These are phyloP conservation scores for Mucor lusitanicus DNA, from an alignment of 371 early-diverging fungal genomes.

Conservation along the genomic window DNA sequence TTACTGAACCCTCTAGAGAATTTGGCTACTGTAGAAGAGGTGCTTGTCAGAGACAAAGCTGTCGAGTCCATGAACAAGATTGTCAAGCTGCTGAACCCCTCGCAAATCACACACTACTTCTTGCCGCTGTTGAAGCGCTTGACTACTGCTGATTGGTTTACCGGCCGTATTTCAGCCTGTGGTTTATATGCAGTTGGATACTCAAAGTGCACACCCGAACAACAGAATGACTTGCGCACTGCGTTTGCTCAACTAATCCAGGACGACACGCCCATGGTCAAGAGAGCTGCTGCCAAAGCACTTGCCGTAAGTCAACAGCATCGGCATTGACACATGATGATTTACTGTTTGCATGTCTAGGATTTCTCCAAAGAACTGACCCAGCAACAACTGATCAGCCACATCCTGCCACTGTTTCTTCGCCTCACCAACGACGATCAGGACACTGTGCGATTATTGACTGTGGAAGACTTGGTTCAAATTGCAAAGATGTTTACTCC, in stretches of 20 bases:
- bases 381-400: constrained; percentile 73
- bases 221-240: constrained; percentile 83
- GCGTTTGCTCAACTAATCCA: constrained; percentile 80
- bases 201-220: constrained; percentile 65
- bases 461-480: constrained; percentile 90
- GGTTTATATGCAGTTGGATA: constrained; percentile 90
- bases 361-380: constrained; percentile 44
- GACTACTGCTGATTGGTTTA: constrained; percentile 97
- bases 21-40: constrained; percentile 96
- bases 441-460: constrained; percentile 95
- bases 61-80: constrained; percentile 92
- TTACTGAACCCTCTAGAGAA: constrained; percentile 93
- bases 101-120: constrained; percentile 85
- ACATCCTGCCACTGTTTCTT: constrained; percentile 73
- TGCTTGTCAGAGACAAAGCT: constrained; percentile 95
- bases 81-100: constrained; percentile 63
- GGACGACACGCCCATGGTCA: constrained; percentile 99
- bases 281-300: constrained; percentile 91
- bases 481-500: constrained; percentile 80
- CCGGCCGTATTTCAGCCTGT: constrained; percentile 91
- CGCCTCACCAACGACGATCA: constrained; percentile 86
- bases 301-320: constrained; percentile 62
- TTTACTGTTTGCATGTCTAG: neutral
- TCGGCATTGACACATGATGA: neutral
- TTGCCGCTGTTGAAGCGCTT: constrained; percentile 91